Conservation (phyloP, 1,284 basidiomycete genomes). For the Tilletiaria anomala region DNA sequence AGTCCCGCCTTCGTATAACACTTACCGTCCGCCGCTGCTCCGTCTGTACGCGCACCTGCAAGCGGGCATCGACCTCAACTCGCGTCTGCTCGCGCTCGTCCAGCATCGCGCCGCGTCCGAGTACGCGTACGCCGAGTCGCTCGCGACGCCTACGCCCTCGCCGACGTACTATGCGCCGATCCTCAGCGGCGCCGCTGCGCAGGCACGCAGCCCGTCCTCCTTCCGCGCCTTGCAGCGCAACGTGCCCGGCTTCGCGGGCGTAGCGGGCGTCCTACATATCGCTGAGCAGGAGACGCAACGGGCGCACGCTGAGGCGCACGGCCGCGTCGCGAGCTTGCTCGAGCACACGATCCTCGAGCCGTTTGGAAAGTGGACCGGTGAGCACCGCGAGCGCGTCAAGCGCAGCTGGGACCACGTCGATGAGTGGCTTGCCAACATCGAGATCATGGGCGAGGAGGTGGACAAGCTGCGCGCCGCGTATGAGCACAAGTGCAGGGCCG, state of each 20-base stretch:
- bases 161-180: conserved; percentile 12
- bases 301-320: conserved; percentile 21
- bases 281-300: conserved; percentile 17
- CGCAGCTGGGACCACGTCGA: conserved; percentile 31
- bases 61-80: conserved; percentile 31
- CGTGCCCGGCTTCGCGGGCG: conserved; percentile 1
- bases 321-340: conserved; percentile 18
- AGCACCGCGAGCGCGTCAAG: conserved; percentile 19
- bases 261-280: not conserved
- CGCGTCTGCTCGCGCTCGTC: conserved; percentile 24
- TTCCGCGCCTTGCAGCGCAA: not conserved
- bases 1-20: conserved; percentile 14
- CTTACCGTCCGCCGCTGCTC: conserved; percentile 25
- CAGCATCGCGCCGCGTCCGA: conserved; percentile 27
- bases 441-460: conserved; percentile 22
- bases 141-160: conserved; percentile 13
- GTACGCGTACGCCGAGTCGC: conserved; percentile 17
- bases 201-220: not conserved
- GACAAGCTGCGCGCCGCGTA: conserved; percentile 23
- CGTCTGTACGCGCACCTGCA: conserved; percentile 27
- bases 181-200: conserved; percentile 16
- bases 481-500: conserved; percentile 29
- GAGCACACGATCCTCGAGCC: conserved; percentile 22
- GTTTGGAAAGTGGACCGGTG: conserved; percentile 26
- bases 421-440: conserved; percentile 15